These are phyloP conservation scores for Aspergillus saccharolyticus DNA, from an alignment of 495 filamentous ascomycete species.

Conservation along the genomic window DNA sequence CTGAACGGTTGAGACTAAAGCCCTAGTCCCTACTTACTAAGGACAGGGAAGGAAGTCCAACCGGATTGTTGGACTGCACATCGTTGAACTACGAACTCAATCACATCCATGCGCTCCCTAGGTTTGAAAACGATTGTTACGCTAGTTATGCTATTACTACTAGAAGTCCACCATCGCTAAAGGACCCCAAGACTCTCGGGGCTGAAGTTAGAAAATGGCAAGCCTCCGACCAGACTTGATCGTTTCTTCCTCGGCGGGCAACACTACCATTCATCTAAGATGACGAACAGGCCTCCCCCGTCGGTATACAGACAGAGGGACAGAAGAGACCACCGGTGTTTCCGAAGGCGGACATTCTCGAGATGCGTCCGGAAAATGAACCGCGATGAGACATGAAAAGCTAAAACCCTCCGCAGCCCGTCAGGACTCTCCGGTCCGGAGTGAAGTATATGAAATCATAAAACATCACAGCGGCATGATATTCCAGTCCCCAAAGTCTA, in stretches of 20 bases:
- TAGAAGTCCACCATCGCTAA: neutral
- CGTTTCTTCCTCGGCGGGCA: too few relatives aligned
- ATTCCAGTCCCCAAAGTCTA: neutral
- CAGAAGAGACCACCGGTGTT: neutral
- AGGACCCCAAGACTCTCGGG: neutral
- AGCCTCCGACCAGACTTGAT: constrained; percentile 1
- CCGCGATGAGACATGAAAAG: neutral
- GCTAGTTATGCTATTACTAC: neutral
- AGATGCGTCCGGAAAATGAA: constrained; percentile 4
- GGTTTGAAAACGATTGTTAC: constrained; percentile 2
- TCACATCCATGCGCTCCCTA: neutral
- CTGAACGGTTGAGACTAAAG: neutral
- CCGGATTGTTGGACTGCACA: neutral
- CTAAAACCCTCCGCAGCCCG: neutral
- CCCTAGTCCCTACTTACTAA: neutral
- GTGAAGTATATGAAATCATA: constrained; percentile 5
- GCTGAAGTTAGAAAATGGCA: constrained; percentile 1
- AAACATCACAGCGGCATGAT: neutral
- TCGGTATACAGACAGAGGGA: neutral
- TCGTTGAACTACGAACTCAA: neutral
- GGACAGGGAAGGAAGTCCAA: constrained; percentile 4
- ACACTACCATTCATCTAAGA: too few relatives aligned
- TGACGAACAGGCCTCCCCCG: neutral
- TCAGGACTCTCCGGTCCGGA: neutral
- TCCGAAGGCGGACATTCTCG: constrained; percentile 1